Percentiles rank a stretch among this genome's conserved stretches.
Conservation (phyloP, 352 stramenopile genomes). For the Globisporangium takayamanum region DNA sequence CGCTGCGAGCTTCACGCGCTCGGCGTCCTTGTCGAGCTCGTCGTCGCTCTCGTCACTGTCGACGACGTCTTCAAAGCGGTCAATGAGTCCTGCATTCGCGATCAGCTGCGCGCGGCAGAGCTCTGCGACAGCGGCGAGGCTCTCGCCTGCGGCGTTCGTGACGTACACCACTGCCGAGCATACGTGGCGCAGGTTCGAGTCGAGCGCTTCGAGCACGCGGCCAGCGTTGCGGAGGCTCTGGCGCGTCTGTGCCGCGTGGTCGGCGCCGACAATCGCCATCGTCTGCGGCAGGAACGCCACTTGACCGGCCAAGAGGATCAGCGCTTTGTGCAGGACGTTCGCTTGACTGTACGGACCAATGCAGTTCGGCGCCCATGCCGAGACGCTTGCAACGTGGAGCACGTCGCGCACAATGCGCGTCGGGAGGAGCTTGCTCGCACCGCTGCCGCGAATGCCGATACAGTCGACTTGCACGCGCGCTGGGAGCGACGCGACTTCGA, state of each 20-base stretch:
- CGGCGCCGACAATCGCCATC: conserved; percentile 85
- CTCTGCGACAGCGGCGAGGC: conserved; percentile 6
- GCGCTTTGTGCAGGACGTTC: conserved; percentile 87
- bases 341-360: conserved; percentile 99
- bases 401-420: conserved; percentile 71
- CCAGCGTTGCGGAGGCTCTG: conserved; percentile 65
- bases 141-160: conserved; percentile 8
- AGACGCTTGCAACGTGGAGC: conserved; percentile 96
- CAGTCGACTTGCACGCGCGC: conserved; percentile 88
- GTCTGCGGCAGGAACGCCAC: conserved; percentile 93
- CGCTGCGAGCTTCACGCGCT: conserved; percentile 33
- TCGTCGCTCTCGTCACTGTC: conserved; percentile 76
- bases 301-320: conserved; percentile 96
- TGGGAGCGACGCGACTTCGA: conserved; percentile 71
- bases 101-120: conserved; percentile 20
- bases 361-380: conserved; percentile 95
- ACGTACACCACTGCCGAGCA: conserved; percentile 61
- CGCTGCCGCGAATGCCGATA: conserved; percentile 77
- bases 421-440: conserved; percentile 49
- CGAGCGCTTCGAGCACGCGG: conserved; percentile 61
- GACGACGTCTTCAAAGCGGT: conserved; percentile 48
- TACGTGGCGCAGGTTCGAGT: conserved; percentile 77
- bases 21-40: conserved; percentile 58
- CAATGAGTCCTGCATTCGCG: conserved; percentile 39
- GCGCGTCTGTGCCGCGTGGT: conserved; percentile 32